Evolutionary conservation across 352 stramenopile species (phyloP).

Genomic region (Globisporangium mamillatum): DNA sequence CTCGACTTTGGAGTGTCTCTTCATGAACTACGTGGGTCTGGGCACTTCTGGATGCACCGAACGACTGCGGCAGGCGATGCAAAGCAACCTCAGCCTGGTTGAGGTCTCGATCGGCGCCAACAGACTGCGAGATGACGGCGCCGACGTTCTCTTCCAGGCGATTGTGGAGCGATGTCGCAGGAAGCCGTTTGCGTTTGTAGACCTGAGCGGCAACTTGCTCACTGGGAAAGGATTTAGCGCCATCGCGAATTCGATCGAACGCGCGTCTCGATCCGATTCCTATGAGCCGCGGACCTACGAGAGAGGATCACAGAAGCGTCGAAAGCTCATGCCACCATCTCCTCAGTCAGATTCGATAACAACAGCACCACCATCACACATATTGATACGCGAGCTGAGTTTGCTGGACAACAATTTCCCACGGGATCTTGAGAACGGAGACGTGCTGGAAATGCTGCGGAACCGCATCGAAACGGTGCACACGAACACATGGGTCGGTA

Average conservation of each 20-base stretch:
- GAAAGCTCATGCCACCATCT: not conserved
- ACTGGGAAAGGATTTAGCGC: slow-evolving; percentile 43
- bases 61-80: slow-evolving; percentile 42
- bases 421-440: slow-evolving; percentile 24
- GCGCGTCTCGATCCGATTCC: not conserved
- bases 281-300: not conserved
- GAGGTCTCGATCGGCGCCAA: slow-evolving; percentile 67
- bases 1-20: slow-evolving; percentile 38
- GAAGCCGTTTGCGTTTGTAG: slow-evolving; percentile 44
- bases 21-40: slow-evolving; percentile 66
- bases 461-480: slow-evolving; percentile 38
- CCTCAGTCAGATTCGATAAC: too few species aligned
- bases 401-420: slow-evolving; percentile 76
- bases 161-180: slow-evolving; percentile 40
- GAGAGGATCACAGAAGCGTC: slow-evolving; percentile 9
- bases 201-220: slow-evolving; percentile 77
- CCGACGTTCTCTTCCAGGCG: slow-evolving; percentile 41
- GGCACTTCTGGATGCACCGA: slow-evolving; percentile 46
- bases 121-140: slow-evolving; percentile 59
- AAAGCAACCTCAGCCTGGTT: slow-evolving; percentile 41
- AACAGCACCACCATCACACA: not conserved
- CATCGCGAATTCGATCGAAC: slow-evolving; percentile 38
- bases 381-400: slow-evolving; percentile 49
- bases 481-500: slow-evolving; percentile 62
- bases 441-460: slow-evolving; percentile 29